Percentiles rank a stretch among this genome's conserved stretches.
Conservation (phyloP, 2,329 filamentous ascomycete genomes). For the Fusarium sp. region DNA sequence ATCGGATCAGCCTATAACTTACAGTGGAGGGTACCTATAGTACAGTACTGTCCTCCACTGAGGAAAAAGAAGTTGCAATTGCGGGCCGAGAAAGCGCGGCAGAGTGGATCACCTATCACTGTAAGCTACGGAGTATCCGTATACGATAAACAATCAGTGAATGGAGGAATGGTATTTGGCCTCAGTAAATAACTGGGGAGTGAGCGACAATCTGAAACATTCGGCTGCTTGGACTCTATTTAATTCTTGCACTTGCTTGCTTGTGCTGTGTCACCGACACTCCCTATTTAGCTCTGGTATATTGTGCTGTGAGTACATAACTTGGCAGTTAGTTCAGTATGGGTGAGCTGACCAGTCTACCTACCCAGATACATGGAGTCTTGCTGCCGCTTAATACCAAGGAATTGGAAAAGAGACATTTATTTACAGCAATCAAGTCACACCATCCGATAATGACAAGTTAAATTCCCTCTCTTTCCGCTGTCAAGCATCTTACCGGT, state of each 20-base stretch:
- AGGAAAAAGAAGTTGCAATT: conserved; percentile 4
- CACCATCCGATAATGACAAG: conserved; percentile 10
- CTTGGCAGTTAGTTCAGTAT: not conserved
- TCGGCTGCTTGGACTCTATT: not conserved
- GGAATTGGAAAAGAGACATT: conserved; percentile 1
- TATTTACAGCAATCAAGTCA: conserved; percentile 14
- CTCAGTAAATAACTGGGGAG: not conserved
- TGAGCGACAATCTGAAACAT: conserved; percentile 4
- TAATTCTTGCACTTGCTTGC: conserved; percentile 11
- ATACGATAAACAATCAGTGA: not conserved
- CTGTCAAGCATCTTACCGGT: not conserved
- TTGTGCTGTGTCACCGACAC: conserved; percentile 29
- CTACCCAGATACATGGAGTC: not conserved
- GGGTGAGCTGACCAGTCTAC: not conserved
- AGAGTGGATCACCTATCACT: conserved; percentile 9
- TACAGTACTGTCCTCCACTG: not conserved
- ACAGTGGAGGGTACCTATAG: conserved; percentile 1
- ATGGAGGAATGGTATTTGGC: conserved; percentile 1
- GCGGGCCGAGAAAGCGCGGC: conserved; percentile 35
- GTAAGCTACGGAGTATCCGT: not conserved
- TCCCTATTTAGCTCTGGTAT: not conserved
- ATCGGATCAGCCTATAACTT: not conserved
- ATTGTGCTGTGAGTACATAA: not conserved
- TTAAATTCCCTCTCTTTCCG: conserved; percentile 13
- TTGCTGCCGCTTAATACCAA: not conserved